Evolutionary conservation across 306 rosid genomes (phyloP), one percentile per base, ranked within the genome.

Genomic region (Comarum palustre): DNA sequence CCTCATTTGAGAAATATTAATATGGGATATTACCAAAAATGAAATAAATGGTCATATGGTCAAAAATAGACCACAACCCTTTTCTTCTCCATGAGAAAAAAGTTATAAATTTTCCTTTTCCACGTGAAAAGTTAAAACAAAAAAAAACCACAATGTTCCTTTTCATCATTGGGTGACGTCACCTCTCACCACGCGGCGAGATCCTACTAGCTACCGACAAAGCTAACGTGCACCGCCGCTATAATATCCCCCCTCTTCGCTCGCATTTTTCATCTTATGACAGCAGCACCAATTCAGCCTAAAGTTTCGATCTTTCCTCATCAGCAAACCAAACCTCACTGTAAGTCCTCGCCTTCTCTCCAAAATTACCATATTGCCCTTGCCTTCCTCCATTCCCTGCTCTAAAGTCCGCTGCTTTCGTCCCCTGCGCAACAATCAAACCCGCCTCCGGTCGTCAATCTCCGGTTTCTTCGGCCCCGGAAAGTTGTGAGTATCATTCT

Each of bases 201-300:
- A 64, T 70, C 71, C 41, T 31, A 74, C 9, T 69, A 72, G 84
- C 68, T 74, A 88, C 96, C 93, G 93, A 88, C 96, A 83, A 74
- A 59, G 24, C 80, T 81, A 83, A 78, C 79, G 8, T 84, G 79
- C 86, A 67, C 90, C 64, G 2, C 64, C 59, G 47, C 7, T 61
- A 41, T 34, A 29, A 47, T 60, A 60, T 12, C 19, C 16, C 3
- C 51, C 3, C 39, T 8, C 17, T 2, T 9, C 16, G 9, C 58
- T 32, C 52, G 38, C 51, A 25, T 29, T 25, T 13, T 16, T 55
- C 61, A 19, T 73, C 31, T 25, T 17, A 13, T 25, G 1, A 20
- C 31, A 29, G 74, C 46, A 74, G 75, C 59, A 71, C 31, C 31
- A 70, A 29, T 62, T 41, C 4, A 71, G 46, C 48, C 58, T 68